phyloP scores from a whole-genome alignment of 2,329 filamentous ascomycete species.

The Sclerotinia nivalis region DNA sequence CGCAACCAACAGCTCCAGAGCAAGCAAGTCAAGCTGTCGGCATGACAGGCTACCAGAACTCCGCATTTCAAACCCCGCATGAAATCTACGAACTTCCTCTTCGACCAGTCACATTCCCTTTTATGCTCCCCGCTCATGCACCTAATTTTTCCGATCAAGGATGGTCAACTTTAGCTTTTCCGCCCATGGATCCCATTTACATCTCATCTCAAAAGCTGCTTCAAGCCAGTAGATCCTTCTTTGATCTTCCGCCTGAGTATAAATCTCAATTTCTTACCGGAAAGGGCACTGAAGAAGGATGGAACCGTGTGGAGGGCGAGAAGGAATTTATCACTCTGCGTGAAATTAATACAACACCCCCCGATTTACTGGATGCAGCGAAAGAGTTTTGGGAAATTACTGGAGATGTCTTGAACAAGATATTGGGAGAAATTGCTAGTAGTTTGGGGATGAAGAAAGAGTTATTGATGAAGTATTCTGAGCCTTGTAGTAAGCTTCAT shows the following conservation, averaged over 20 bases:
- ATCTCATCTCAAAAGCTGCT: constrained; percentile 30
- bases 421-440: constrained; percentile 29
- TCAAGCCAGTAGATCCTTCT: constrained; percentile 32
- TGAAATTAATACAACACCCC: constrained; percentile 28
- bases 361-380: constrained; percentile 29
- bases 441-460: constrained; percentile 34
- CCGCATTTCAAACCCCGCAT: not conserved
- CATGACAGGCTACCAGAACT: not conserved
- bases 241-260: constrained; percentile 30
- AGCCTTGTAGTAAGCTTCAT: constrained; percentile 30
- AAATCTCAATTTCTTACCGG: constrained; percentile 32
- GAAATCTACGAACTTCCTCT: constrained; percentile 9
- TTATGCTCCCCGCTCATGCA: constrained; percentile 29
- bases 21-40: not conserved
- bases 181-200: constrained; percentile 27
- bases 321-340: constrained; percentile 38
- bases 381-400: constrained; percentile 31
- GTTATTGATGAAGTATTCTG: constrained; percentile 31
- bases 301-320: constrained; percentile 35
- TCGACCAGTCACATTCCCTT: constrained; percentile 27
- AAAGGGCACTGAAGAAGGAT: constrained; percentile 35
- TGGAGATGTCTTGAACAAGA: constrained; percentile 30
- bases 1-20: not conserved
- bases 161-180: constrained; percentile 33
- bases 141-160: constrained; percentile 32